Conservation (phyloP, 352 stramenopile genomes). For the Pythium oligandrum region DNA sequence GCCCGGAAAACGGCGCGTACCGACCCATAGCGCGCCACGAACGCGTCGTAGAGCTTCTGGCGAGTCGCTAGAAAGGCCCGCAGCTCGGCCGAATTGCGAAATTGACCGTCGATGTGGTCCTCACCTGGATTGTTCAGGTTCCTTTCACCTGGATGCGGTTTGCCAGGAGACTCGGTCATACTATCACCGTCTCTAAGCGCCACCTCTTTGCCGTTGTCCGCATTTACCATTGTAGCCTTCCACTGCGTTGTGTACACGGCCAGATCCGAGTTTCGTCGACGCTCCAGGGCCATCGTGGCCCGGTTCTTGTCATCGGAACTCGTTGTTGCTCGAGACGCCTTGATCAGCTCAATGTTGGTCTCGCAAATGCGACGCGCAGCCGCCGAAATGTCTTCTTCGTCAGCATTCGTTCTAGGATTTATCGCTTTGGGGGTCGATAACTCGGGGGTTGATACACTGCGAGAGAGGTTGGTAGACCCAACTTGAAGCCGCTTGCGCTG, state of each 20-base stretch:
- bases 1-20: conserved; percentile 73
- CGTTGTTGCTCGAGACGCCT: conserved; percentile 13
- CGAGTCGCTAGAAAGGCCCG: conserved; percentile 32
- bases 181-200: too few relatives aligned
- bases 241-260: conserved; percentile 14
- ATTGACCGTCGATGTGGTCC: not conserved
- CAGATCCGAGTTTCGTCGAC: not conserved
- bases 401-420: not conserved
- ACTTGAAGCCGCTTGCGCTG: conserved; percentile 71
- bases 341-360: conserved; percentile 45
- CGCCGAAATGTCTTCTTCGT: conserved; percentile 11
- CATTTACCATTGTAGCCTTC: too few relatives aligned
- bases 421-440: conserved; percentile 1
- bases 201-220: too few relatives aligned
- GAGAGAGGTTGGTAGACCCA: conserved; percentile 59
- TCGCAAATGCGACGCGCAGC: conserved; percentile 26
- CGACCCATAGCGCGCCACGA: conserved; percentile 72
- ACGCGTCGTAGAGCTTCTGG: conserved; percentile 51
- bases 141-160: not conserved
- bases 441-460: conserved; percentile 19
- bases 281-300: too few relatives aligned
- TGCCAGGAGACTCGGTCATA: too few relatives aligned
- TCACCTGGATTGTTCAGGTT: not conserved
- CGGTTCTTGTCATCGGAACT: too few relatives aligned
- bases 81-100: conserved; percentile 1